Evolutionary conservation across 306 rosid genomes (phyloP), one percentile per base, ranked within the genome.

Genomic region (Parietaria judaica): DNA sequence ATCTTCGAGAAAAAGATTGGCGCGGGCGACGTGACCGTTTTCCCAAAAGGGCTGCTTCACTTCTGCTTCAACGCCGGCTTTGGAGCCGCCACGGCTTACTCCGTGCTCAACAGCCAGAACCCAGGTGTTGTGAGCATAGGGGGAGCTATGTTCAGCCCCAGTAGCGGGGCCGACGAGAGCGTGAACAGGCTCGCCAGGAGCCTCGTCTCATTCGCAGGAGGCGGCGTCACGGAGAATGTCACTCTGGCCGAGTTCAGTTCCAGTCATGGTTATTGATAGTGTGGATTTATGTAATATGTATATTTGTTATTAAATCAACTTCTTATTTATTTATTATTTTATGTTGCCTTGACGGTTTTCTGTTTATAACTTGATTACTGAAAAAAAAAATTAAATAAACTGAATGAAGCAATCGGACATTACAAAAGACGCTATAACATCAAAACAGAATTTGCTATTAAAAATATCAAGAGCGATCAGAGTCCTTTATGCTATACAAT

Each of bases 1-100:
- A 36, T 78, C 17, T 87, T 87, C 64, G 85, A 76, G 13, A 36
- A 54, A 41, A 0, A 36, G 54, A 70, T 87, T 1, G 55, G 14
- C 3, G 76, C 53, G 16, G 95, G 96, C 52, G 97, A 85, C 39
- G 87, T 87, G 11, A 75, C 81, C 61, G 84, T 87, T 48, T 66
- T 90, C 63, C 97, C 97, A 8, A 81, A 66, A 50, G 97, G 89
- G 6, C 72, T 90, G 74, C 78, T 83, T 47, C 97, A 90, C 72
- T 83, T 60, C 67, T 65, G 66, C 60, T 50, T 72, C 8, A 87
- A 85, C n/a, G 67, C 37, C 31, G 89, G 91, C 6, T 75, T 39
- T 2, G 80, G 72, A 11, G 61, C 2, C 36, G 89, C 89, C 34
- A 74, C 76, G 36, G 43, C 73, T 50, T 72, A 80, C 61, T 83